phyloP scores from a whole-genome alignment of 495 filamentous ascomycete genomes.

The Penicillium odoratum region DNA sequence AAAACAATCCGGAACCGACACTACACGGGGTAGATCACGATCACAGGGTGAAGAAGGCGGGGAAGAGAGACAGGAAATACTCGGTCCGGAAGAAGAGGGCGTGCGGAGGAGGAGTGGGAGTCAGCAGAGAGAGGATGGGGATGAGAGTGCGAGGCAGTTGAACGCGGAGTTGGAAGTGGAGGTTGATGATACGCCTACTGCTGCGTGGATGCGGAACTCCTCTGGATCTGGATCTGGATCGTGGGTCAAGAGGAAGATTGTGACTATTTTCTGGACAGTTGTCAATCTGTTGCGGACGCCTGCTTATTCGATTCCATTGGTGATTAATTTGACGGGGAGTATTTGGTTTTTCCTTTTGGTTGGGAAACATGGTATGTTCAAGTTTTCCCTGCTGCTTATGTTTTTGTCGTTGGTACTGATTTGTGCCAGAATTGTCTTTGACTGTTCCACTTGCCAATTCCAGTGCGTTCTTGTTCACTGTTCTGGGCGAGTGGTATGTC shows the following conservation, averaged over 20 bases:
- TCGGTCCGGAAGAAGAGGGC: conserved; percentile 5
- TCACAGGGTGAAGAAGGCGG: conserved; percentile 1
- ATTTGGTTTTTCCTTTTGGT: conserved; percentile 97
- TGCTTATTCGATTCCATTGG: conserved; percentile 78
- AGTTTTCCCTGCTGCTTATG: conserved; percentile 5
- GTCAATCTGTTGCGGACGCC: conserved; percentile 77
- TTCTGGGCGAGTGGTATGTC: conserved; percentile 92
- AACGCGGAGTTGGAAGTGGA: conserved; percentile 11
- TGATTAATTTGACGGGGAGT: conserved; percentile 90
- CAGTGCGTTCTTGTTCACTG: conserved; percentile 91
- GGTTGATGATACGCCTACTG: conserved; percentile 22
- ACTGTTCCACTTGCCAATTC: conserved; percentile 96
- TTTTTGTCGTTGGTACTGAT: neutral
- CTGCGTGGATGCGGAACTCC: conserved; percentile 27
- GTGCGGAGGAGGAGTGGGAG: conserved; percentile 24
- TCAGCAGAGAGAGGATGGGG: conserved; percentile 4
- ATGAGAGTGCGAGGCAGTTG: neutral
- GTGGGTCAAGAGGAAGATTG: conserved; percentile 55
- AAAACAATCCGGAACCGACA: conserved; percentile 14
- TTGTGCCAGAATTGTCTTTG: conserved; percentile 73
- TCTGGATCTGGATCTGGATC: conserved; percentile 12
- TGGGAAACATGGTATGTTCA: conserved; percentile 73
- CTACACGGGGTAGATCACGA: conserved; percentile 14
- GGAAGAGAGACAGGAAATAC: conserved; percentile 27
- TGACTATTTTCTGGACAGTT: conserved; percentile 66